Evolutionary conservation across 345 rosid genomes (phyloP).

Genomic region (Corchorus capsularis): DNA sequence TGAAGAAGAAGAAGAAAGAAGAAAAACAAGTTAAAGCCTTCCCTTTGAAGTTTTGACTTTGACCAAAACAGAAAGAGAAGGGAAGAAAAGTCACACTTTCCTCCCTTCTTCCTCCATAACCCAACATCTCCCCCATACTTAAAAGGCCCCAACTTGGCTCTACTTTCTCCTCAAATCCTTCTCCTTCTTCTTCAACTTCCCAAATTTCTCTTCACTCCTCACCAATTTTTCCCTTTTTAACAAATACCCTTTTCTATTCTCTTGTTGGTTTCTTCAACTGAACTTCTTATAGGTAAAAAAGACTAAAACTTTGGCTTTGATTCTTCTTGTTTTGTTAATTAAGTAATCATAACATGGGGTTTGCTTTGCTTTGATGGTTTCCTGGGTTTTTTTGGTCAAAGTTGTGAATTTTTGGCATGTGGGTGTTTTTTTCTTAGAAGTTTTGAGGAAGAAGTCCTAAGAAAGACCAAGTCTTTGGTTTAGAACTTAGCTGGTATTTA

Average conservation of each 20-base stretch:
- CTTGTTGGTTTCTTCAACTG: slow-evolving; percentile 6
- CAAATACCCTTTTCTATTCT: neutral
- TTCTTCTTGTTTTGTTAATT: neutral
- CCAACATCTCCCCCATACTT: slow-evolving; percentile 27
- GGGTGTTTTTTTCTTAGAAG: neutral
- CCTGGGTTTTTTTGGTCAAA: slow-evolving; percentile 5
- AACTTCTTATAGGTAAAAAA: slow-evolving; percentile 27
- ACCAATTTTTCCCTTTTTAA: neutral
- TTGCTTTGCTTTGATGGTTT: neutral
- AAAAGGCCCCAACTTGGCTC: slow-evolving; percentile 26
- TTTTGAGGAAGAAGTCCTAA: slow-evolving; percentile 3
- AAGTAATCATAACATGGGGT: neutral
- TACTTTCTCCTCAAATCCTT: slow-evolving; percentile 11
- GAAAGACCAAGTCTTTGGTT: slow-evolving; percentile 11
- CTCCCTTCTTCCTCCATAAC: slow-evolving; percentile 52
- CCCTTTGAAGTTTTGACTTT: slow-evolving; percentile 60
- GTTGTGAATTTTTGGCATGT: slow-evolving; percentile 17
- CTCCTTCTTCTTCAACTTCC: neutral
- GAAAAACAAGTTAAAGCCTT: slow-evolving; percentile 12
- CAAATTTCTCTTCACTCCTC: neutral
- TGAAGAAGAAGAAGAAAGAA: neutral
- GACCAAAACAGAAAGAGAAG: slow-evolving; percentile 37
- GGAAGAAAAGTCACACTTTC: slow-evolving; percentile 72
- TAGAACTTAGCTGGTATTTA: neutral
- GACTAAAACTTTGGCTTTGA: neutral